Base-by-base conservation (phyloP, 176 grass and related monocot species). In the Tuctoria greenei region DNA sequence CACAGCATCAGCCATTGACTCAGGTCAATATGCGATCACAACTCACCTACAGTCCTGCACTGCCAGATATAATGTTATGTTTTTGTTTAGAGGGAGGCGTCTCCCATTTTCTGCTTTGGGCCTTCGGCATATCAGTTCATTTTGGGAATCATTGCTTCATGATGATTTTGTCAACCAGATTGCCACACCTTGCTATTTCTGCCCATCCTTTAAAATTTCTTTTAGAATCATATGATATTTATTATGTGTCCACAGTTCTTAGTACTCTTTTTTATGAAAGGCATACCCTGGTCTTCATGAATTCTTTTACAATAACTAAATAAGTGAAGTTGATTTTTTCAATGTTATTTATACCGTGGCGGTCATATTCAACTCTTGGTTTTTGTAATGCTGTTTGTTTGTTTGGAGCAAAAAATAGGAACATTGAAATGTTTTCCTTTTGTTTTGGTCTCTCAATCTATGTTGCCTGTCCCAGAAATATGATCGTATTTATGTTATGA, bases 1-100 rank as follows among this genome's bases (percentile, higher is more conserved):
- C 58, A 55, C 80, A 84, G 37, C 84, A 88, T 79, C 87, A 88
- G 45, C 42, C 82, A 81, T 40, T 81, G 64, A 94, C 91, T 84
- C 87, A 99, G 95, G 95, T 99, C 64, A 73, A 35, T 28, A 79
- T 78, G 20, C 72, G 8, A 64, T 66, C 8, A 17, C 61, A 26
- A 0, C 18, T 67, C 51, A 64, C 20, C 75, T 63, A 6, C 35
- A 40, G 18, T 18, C 20, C 75, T 63, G 4, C 35, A 40, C 6
- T 18, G 8, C 16, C 12, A 13, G 46, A n/a, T 36, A 20, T 63
- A 44, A 42, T 62, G 34, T 61, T 68, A 10, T 47, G 56, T 68
- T 76, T 83, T 31, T 31, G 1, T 3, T 31, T 31, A 31, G 31
- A 31, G 31, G 31, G 10, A 0, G 10, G 7, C n/a, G n/a, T 10